phyloP scores from a whole-genome alignment of 2,329 filamentous ascomycete species.

The Calonectria hongkongensis region DNA sequence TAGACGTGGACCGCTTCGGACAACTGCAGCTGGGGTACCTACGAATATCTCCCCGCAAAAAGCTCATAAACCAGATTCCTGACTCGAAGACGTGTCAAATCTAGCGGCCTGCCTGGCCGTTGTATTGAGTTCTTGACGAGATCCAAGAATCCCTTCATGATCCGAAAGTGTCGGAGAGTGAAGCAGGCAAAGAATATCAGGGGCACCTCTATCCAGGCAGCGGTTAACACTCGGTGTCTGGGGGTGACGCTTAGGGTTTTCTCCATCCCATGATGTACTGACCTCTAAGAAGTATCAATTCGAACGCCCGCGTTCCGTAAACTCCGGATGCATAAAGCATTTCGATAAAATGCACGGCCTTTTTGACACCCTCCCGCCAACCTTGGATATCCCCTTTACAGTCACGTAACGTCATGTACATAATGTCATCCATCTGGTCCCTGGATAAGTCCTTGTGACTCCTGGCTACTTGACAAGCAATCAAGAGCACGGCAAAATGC shows the following conservation, averaged over 20 bases:
- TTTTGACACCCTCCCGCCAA: background rate
- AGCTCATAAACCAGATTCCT: slow-evolving; percentile 16
- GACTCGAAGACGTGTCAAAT: slow-evolving; percentile 24
- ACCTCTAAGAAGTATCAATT: slow-evolving; percentile 6
- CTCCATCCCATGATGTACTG: background rate
- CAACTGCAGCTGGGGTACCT: background rate
- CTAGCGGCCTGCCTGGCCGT: background rate
- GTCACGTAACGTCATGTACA: too few species aligned
- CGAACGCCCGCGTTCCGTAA: background rate
- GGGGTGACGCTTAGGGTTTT: too few species aligned
- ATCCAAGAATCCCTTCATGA: background rate
- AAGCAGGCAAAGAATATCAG: background rate
- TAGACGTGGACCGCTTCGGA: background rate
- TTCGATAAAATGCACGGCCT: background rate
- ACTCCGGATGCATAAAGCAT: background rate
- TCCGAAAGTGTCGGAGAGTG: background rate
- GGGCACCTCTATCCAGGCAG: background rate
- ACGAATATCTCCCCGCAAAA: slow-evolving; percentile 28
- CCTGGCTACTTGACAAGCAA: background rate
- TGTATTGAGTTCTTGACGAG: background rate
- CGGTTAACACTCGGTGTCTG: background rate
- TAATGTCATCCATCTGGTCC: too few species aligned
- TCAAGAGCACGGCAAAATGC: background rate
- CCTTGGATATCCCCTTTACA: too few species aligned
- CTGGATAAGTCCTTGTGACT: too few species aligned